A percentile compares a stretch with the other conserved stretches of the same genome.
These are phyloP conservation scores for Yamagishiella unicocca DNA, from an alignment of 139 green algal species.

Conservation along the genomic window DNA sequence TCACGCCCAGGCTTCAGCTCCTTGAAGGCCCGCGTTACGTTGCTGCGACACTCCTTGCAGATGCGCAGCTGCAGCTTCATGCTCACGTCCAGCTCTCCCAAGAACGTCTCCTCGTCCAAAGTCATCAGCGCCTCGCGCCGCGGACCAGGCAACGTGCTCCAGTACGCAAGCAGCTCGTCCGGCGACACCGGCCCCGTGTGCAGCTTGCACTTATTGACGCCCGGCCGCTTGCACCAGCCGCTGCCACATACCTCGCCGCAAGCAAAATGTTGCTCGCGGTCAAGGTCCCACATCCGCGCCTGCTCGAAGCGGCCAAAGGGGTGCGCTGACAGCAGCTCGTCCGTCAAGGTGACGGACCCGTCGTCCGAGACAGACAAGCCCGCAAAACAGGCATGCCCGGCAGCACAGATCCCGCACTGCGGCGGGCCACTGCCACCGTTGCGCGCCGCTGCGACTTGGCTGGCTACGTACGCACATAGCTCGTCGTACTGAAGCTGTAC, in stretches of 20 bases:
- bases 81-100: constrained; percentile 44
- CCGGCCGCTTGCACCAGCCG: constrained; percentile 48
- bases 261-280: constrained; percentile 33
- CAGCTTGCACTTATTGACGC: constrained; percentile 50
- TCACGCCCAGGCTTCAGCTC: constrained; percentile 49
- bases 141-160: constrained; percentile 21
- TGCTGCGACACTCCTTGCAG: constrained; percentile 47
- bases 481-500: constrained; percentile 47
- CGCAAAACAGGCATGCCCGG: constrained; percentile 34
- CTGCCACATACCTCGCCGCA: constrained; percentile 43
- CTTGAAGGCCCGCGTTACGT: constrained; percentile 49
- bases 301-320: constrained; percentile 45
- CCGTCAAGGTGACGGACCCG: constrained; percentile 34
- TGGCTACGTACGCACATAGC: constrained; percentile 27
- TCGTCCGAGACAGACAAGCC: constrained; percentile 22
- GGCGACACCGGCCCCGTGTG: constrained; percentile 41
- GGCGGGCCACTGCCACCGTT: background rate
- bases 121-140: constrained; percentile 43
- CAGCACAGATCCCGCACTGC: constrained; percentile 24
- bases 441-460: constrained; percentile 5
- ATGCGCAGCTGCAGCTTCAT: constrained; percentile 53
- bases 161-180: constrained; percentile 43
- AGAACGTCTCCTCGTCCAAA: constrained; percentile 43
- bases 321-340: constrained; percentile 19
- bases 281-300: constrained; percentile 30